Conservation (phyloP, 1,139 yeast species). For the Blastobotrys raffinosifermentans region DNA sequence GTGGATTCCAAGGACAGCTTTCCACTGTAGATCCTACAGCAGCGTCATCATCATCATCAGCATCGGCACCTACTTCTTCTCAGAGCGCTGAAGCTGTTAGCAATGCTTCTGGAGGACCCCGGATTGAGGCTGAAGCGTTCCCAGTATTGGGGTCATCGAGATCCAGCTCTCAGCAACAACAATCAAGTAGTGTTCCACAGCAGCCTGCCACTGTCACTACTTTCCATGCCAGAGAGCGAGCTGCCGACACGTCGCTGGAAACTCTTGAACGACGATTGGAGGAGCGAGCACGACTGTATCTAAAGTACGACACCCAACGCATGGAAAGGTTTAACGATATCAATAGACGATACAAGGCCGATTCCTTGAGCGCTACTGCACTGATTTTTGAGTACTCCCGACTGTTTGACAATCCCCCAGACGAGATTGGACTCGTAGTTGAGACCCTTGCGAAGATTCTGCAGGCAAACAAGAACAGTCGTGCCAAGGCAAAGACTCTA, state of each 20-base stretch:
- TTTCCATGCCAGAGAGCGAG: slow-evolving; percentile 23
- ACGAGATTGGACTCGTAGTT: slow-evolving; percentile 42
- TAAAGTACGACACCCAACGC: slow-evolving; percentile 47
- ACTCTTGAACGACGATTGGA: slow-evolving; percentile 61
- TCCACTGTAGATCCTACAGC: slow-evolving; percentile 39
- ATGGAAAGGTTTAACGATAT: slow-evolving; percentile 46
- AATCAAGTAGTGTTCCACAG: slow-evolving; percentile 6
- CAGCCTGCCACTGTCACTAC: slow-evolving; percentile 17
- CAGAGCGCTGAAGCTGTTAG: slow-evolving; percentile 20
- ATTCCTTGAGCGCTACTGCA: slow-evolving; percentile 44
- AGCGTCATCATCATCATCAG: slow-evolving; percentile 3
- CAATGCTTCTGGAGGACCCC: slow-evolving; percentile 18
- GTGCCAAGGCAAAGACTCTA: slow-evolving; percentile 13
- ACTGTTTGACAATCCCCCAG: slow-evolving; percentile 42
- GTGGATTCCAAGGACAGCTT: slow-evolving; percentile 58
- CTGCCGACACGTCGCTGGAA: slow-evolving; percentile 43
- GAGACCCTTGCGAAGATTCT: slow-evolving; percentile 34
- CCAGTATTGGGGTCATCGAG: slow-evolving; percentile 24
- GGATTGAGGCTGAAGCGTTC: slow-evolving; percentile 21
- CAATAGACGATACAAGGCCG: slow-evolving; percentile 46
- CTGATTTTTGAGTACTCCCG: slow-evolving; percentile 46
- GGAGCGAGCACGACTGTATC: slow-evolving; percentile 62
- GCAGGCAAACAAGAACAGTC: slow-evolving; percentile 25
- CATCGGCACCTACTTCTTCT: slow-evolving; percentile 13
- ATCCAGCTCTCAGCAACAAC: slow-evolving; percentile 6